These are phyloP conservation scores for Guadua angustifolia DNA, from an alignment of 176 grass and related monocot genomes.

Conservation along the genomic window DNA sequence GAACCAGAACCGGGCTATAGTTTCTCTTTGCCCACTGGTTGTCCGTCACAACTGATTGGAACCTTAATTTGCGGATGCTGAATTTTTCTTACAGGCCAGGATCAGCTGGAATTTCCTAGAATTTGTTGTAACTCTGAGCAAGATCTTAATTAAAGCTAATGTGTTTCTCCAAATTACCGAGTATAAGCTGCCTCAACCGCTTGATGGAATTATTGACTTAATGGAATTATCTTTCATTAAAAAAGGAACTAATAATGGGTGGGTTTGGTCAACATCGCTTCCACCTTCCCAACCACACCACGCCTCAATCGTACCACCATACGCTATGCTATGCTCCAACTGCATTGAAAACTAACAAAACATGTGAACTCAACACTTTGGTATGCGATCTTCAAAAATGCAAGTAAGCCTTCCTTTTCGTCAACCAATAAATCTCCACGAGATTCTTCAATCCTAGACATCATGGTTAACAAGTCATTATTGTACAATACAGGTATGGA, in stretches of 20 bases:
- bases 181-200: not conserved
- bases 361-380: constrained; percentile 38
- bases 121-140: not conserved
- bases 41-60: not conserved
- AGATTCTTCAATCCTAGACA: constrained; percentile 18
- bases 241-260: not conserved
- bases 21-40: not conserved
- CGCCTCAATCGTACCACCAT: constrained; percentile 23
- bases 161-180: not conserved
- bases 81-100: not conserved
- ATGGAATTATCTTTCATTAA: not conserved
- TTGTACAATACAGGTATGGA: not conserved
- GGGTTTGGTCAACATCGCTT: constrained; percentile 46
- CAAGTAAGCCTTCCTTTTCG: constrained; percentile 48
- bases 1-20: too few species aligned
- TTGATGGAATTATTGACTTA: not conserved
- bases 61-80: not conserved
- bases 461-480: constrained; percentile 23
- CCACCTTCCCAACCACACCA: constrained; percentile 51
- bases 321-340: constrained; percentile 28
- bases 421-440: constrained; percentile 17
- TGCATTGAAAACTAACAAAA: constrained; percentile 21
- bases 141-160: not conserved
- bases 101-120: not conserved
- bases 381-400: constrained; percentile 17